Base-by-base conservation (phyloP, 176 grass and related monocot genomes). In the Poa pratensis region DNA sequence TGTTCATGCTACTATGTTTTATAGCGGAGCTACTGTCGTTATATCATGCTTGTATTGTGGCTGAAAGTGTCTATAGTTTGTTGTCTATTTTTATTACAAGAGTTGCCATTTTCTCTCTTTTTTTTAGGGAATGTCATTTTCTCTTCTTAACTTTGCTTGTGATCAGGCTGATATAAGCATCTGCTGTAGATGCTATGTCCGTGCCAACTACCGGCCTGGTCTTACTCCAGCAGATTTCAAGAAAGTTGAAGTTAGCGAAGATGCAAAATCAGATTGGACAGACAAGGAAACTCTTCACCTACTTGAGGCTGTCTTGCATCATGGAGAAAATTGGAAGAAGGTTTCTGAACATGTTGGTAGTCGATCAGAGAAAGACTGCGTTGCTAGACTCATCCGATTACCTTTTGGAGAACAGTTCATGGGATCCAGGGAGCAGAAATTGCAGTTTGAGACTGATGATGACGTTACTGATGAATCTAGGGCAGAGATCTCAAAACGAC, bases 231-330 rank as follows among this genome's bases (percentile, higher is more conserved):
- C 91, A 66, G 88, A 99, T 51, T 99, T 99, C 76, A 99, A 90
- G 83, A 88, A 90, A 83, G 71, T 99, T 80, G 93, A 96, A 87
- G 85, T 95, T 78, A 89, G 69, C 3, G 91, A 96, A 90, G 96
- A 96, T 13, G 68, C 87, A 59, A 98, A 88, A 84, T 61, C 93
- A 83, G 96, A 98, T 40, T 99, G 96, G 96, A 99, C 91, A 48
- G 96, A 99, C 85, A 96, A 99, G 86, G 96, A 99, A 90, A 96
- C 91, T 30, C 93, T 99, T 84, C 96, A 99, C 79, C 88, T 99
- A 57, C 96, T 99, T 87, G 93, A 99, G 76, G 96, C 93, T 83
- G 76, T 99, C 76, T 87, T 92, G 66, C 96, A 99, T 19, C 94
- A 94, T 82, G 93, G 91, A 9, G 93, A 96, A 81, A 88, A 99